Base-by-base conservation (phyloP, 2,329 filamentous ascomycete genomes). In the Hansfordia pulvinata region DNA sequence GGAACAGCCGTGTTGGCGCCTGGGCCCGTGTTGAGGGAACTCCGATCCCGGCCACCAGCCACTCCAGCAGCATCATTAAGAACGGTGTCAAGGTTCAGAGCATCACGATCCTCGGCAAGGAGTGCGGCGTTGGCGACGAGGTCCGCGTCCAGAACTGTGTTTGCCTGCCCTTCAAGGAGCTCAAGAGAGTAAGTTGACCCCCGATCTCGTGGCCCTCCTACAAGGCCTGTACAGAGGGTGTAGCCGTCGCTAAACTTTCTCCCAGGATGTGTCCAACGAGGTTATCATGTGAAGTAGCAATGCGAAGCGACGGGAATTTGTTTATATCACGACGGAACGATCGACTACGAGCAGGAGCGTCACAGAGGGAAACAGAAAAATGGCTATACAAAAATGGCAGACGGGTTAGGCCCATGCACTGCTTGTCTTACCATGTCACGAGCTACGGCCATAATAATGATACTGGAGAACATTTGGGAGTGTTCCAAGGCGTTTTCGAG, bases 71-170 rank as follows among this genome's bases (percentile, higher is more conserved):
- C 57, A 85, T 96, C 44, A 68, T 96, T 54, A 96, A 94, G 72
- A 93, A 94, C 46, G 90, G 90, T 27, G 76, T 96, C 55, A 96
- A 96, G 66, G 90, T 98, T 27, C 90, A 96, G 65, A 93, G 84
- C 54, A 90, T 96, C 49, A 96, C 88, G 24, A 98, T 96, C 40
- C 57, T 98, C 35, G 88, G 88, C 49, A 94, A 96, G 65, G 90
- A 98, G 55, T 96, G 88, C 47, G 73, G 65, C 30, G 90, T 96
- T 17, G 85, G 79, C 4, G 90, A 98, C 44, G 90, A 96, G 56
- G 77, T 96, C 8, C 74, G 85, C 35, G 85, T 98, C 42, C 88
- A 96, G 62, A 96, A 98, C 61, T 98, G 90, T 52, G 76, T 98
- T 33, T 96, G 90, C 60, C 58, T 98, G 61, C 90, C 90, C 8